phyloP scores from a whole-genome alignment of 139 green algal genomes.

The Chlorella sp. region DNA sequence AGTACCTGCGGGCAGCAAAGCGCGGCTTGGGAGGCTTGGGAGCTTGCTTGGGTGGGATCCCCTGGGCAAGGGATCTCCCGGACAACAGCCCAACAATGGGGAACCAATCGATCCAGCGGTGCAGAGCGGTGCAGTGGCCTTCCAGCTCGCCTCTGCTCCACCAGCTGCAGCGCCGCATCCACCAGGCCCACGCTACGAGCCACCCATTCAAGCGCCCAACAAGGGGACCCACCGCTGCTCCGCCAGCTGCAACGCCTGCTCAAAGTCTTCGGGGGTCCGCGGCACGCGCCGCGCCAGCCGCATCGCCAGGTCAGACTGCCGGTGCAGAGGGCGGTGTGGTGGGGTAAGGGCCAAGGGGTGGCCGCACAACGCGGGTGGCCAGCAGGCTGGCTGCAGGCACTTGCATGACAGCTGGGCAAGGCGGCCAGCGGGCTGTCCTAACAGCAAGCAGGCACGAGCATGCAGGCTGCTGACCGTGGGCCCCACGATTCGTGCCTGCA shows the following conservation, averaged over 20 bases:
- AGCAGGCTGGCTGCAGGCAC: no score
- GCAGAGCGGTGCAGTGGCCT: neutral
- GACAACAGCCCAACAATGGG: neutral
- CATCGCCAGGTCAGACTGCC: conserved; percentile 36
- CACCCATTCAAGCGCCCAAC: neutral
- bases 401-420: no score
- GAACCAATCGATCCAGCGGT: neutral
- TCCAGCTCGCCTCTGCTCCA: neutral
- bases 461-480: no score
- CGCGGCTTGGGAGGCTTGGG: neutral
- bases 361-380: no score
- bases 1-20: conserved; percentile 1
- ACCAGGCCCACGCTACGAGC: neutral
- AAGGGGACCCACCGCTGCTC: neutral
- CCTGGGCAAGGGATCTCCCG: neutral
- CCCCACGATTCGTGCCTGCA: no score
- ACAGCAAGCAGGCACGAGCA: no score
- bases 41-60: neutral
- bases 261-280: conserved; percentile 19
- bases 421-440: no score
- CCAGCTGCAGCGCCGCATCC: neutral
- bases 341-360: no score
- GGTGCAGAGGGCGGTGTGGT: neutral
- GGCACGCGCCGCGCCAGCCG: conserved; percentile 33
- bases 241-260: conserved; percentile 30